Base-by-base conservation (phyloP, 345 rosid genomes). In the Raphanus raphanistrum region DNA sequence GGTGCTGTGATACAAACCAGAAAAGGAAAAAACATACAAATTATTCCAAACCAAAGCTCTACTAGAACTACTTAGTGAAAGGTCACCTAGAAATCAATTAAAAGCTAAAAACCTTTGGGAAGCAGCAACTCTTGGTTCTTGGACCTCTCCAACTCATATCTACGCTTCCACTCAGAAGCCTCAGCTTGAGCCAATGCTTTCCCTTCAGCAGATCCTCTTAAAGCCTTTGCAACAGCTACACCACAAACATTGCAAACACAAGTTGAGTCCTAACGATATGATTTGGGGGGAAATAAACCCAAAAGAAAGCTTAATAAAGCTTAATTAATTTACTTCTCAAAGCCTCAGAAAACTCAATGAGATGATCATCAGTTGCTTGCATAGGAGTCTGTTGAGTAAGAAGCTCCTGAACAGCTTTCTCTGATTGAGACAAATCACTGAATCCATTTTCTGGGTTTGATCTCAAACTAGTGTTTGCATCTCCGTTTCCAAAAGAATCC, bases 181-280 rank as follows among this genome's bases (percentile, higher is more conserved):
- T 96, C 97, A 55, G 96, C 96, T 86, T 96, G 98, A 70, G 98
- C 98, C 80, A 90, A 78, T 63, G 97, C 99, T 76, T 93, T 95
- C 50, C 91, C 99, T 85, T 95, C 98, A 66, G 99, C 96, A 84
- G 95, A 96, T 75, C 90, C 88, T 31, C 93, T 85, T 64, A 93
- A 80, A 59, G 96, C 88, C 88, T 93, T 96, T 3, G 96, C 98
- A 87, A 96, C 99, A 90, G 99, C 99, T 93, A 79, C 73, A 60
- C 61, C 61, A 71, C 31, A 5, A 48, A 66, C 64, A 6, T 76
- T 2, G 57, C 31, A 28, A 28, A 28, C 31, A 28, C 21, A 63
- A 36, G 8, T 9, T 61, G 16, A 67, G 70, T 68, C 38, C 15
- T 31, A 50, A 65, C 21, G 16, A 61, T 13, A 33, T 29, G 33